Evolutionary conservation across 768 basidiomycete species (phyloP).

Genomic region (Rhodotorula graminis): DNA sequence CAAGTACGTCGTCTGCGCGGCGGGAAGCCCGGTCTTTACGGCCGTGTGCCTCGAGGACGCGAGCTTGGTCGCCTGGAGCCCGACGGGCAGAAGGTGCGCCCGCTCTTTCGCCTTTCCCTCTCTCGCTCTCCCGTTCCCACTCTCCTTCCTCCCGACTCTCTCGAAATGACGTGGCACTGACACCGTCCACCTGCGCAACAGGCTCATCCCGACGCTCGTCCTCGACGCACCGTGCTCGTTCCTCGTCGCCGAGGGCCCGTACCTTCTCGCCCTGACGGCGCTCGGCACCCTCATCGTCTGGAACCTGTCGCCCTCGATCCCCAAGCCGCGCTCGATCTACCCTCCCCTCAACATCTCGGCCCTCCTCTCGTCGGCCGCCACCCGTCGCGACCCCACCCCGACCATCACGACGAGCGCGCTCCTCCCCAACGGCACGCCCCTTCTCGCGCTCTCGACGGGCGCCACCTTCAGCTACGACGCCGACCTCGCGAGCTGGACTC

Average conservation of each 20-base stretch:
- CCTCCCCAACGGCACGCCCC: conserved; percentile 71
- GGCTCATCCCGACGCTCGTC: conserved; percentile 69
- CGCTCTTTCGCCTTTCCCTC: too few species aligned
- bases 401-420: conserved; percentile 63
- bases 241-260: conserved; percentile 62
- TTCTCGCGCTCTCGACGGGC: conserved; percentile 73
- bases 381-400: conserved; percentile 35
- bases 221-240: conserved; percentile 68
- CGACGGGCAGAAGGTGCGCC: conserved; percentile 72
- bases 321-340: conserved; percentile 62
- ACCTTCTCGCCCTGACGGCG: conserved; percentile 67
- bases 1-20: conserved; percentile 62
- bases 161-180: too few species aligned
- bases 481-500: conserved; percentile 63
- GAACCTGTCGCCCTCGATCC: conserved; percentile 54
- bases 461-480: conserved; percentile 73
- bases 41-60: conserved; percentile 77
- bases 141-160: too few species aligned
- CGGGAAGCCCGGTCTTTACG: conserved; percentile 62
- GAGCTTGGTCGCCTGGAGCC: conserved; percentile 74
- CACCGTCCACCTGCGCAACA: conserved; percentile 44
- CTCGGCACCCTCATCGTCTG: conserved; percentile 69
- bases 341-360: conserved; percentile 61
- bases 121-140: too few species aligned
- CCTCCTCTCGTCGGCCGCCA: conserved; percentile 59